Conservation (phyloP, 257 asterid species). For the Penstemon davidsonii region DNA sequence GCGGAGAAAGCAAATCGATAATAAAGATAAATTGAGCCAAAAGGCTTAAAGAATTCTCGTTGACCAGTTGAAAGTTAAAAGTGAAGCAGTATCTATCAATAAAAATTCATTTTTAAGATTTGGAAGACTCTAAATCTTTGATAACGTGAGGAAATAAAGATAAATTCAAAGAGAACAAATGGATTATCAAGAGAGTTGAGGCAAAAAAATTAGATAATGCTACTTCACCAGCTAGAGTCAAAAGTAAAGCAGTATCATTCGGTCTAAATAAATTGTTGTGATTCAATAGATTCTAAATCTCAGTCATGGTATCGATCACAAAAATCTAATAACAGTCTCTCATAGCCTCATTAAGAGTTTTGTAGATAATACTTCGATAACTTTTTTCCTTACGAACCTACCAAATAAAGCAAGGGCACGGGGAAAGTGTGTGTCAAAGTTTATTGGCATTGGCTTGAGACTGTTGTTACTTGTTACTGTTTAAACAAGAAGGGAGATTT, state of each 20-base stretch:
- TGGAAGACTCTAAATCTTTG: conserved; percentile 11
- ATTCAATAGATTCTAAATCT: too few species aligned
- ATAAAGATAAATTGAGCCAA: conserved; percentile 9
- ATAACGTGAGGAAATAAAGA: not conserved
- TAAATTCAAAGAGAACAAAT: too few species aligned
- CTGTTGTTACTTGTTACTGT: too few species aligned
- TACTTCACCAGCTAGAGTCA: too few species aligned
- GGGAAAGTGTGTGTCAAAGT: not conserved
- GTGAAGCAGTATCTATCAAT: not conserved
- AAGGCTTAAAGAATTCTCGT: not conserved
- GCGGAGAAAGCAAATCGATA: conserved; percentile 21
- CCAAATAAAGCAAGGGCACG: not conserved
- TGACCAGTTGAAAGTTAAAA: not conserved
- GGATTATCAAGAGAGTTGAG: too few species aligned
- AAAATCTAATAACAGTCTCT: not conserved
- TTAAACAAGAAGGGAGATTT: too few species aligned
- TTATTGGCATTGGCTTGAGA: conserved; percentile 1
- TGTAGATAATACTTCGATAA: not conserved
- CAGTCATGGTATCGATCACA: not conserved
- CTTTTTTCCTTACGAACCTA: not conserved
- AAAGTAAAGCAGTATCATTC: too few species aligned
- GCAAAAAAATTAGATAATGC: too few species aligned
- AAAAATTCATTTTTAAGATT: not conserved
- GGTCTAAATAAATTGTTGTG: too few species aligned
- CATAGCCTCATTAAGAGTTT: not conserved